These are phyloP conservation scores for Hysterium pulicare DNA, from an alignment of 2,329 filamentous ascomycete species.

Conservation along the genomic window DNA sequence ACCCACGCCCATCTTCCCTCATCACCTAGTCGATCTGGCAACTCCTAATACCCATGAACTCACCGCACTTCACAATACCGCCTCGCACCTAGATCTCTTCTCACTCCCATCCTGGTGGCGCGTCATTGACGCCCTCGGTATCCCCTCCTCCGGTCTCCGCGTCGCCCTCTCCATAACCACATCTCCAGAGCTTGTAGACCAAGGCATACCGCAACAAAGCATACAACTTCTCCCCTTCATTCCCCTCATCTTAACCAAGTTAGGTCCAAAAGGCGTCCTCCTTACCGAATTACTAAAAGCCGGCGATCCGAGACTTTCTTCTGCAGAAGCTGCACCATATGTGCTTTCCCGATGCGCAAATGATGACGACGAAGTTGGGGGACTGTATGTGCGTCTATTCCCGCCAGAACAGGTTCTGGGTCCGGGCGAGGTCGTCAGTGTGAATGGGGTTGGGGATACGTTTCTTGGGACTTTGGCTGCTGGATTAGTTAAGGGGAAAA, in stretches of 20 bases:
- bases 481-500: constrained; percentile 60
- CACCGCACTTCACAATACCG: constrained; percentile 70
- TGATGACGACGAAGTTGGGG: constrained; percentile 56
- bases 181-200: constrained; percentile 64
- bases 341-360: constrained; percentile 62
- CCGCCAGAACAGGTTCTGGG: constrained; percentile 62
- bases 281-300: constrained; percentile 66
- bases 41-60: constrained; percentile 85
- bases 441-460: constrained; percentile 93
- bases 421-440: constrained; percentile 69
- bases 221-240: constrained; percentile 87
- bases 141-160: constrained; percentile 65
- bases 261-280: constrained; percentile 73
- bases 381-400: constrained; percentile 76
- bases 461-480: constrained; percentile 84
- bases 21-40: constrained; percentile 65
- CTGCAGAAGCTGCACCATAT: constrained; percentile 62
- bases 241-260: constrained; percentile 78
- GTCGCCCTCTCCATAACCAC: constrained; percentile 70
- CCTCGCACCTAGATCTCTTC: constrained; percentile 64
- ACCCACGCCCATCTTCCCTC: constrained; percentile 51
- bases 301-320: constrained; percentile 65
- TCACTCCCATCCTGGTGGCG: constrained; percentile 72
- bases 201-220: constrained; percentile 77
- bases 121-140: constrained; percentile 74